Evolutionary conservation across 495 filamentous ascomycete genomes (phyloP).

Genomic region (Neurospora terricola): DNA sequence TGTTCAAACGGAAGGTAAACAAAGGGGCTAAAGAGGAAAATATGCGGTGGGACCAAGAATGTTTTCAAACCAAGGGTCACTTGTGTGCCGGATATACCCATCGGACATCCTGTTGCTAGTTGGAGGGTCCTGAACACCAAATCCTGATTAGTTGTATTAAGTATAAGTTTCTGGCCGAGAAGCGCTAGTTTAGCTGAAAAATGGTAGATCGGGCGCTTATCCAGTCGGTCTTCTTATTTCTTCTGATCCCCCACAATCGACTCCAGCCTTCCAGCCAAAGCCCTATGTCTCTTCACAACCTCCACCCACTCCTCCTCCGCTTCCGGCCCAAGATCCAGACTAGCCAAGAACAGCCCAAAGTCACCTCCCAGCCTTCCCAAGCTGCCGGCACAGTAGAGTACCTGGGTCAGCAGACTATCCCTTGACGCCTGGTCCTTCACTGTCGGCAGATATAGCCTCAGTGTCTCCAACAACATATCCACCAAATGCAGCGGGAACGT

Average conservation of each 20-base stretch:
- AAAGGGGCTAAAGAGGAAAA: neutral
- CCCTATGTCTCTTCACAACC: constrained; percentile 79
- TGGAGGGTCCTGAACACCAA: neutral
- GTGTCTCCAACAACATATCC: constrained; percentile 65
- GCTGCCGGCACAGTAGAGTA: constrained; percentile 91
- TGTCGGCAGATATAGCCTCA: constrained; percentile 72
- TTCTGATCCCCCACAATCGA: constrained; percentile 55
- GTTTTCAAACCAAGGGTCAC: too few species aligned
- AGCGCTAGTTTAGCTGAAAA: neutral
- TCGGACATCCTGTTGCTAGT: neutral
- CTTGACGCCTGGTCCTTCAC: constrained; percentile 66
- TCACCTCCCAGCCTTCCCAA: constrained; percentile 86
- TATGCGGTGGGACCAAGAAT: neutral
- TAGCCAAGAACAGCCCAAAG: constrained; percentile 78
- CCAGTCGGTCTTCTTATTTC: neutral
- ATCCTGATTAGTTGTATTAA: neutral
- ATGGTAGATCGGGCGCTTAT: neutral
- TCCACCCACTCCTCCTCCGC: constrained; percentile 77
- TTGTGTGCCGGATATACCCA: neutral
- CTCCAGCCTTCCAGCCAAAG: constrained; percentile 78
- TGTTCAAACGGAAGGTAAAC: neutral
- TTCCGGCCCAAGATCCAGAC: constrained; percentile 45
- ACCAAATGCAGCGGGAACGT: constrained; percentile 86
- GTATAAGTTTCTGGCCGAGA: neutral
- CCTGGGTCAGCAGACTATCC: constrained; percentile 87